A percentile compares a stretch with the other conserved stretches of the same genome.
Evolutionary conservation across 1,284 basidiomycete genomes (phyloP).

Genomic region (Cronartium ribicola): DNA sequence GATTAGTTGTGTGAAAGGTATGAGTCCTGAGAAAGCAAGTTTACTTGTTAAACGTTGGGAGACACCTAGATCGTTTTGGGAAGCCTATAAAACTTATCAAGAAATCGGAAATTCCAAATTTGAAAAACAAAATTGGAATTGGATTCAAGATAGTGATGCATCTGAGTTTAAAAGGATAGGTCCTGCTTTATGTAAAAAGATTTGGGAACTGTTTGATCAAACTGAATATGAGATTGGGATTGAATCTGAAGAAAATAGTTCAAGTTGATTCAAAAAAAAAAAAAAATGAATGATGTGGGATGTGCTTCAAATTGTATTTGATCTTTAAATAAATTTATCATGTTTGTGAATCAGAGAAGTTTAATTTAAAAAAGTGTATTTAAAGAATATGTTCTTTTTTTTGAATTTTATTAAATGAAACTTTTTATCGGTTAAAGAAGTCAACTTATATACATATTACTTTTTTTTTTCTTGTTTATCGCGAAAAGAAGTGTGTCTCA

Average conservation of each 20-base stretch:
- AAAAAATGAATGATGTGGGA: no score
- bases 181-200: slow-evolving; percentile 19
- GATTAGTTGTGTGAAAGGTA: slow-evolving; percentile 57
- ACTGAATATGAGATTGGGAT: slow-evolving; percentile 6
- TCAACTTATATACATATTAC: no score
- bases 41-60: slow-evolving; percentile 56
- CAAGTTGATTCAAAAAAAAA: no score
- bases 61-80: slow-evolving; percentile 54
- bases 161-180: not conserved
- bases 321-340: no score
- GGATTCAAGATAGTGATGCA: slow-evolving; percentile 9
- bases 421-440: no score
- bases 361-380: no score
- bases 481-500: no score
- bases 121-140: slow-evolving; percentile 14
- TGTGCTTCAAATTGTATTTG: no score
- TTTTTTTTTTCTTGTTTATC: no score
- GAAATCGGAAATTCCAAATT: not conserved
- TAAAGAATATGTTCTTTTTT: no score
- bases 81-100: slow-evolving; percentile 44
- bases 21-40: slow-evolving; percentile 57
- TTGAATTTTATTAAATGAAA: no score
- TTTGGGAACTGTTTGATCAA: slow-evolving; percentile 24
- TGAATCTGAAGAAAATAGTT: not conserved
- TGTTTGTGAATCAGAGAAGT: no score